Evolutionary conservation across 768 basidiomycete species (phyloP), one percentile per base, ranked within the genome.

Genomic region (Boletus pseudo-olivaceus): DNA sequence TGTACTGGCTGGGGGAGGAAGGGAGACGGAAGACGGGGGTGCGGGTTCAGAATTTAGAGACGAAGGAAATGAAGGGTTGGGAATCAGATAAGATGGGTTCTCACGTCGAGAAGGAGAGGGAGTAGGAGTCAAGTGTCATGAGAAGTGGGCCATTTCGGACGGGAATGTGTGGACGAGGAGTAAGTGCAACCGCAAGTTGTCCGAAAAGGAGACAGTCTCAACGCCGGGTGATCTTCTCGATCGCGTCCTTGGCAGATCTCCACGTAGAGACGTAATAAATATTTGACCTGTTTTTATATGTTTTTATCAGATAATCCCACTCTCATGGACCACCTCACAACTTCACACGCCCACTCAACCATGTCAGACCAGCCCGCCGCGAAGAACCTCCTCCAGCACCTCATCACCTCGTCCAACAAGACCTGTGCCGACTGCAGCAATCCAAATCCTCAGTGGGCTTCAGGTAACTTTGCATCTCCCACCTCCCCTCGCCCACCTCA

Each of bases 401-500:
- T 23, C 82, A 82, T 60, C 86, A 87, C 32, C 85, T 96, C 65
- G 79, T 83, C 66, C 44, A 84, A 97, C 75, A 87, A 84, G 72
- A 60, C 75, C 40, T 97, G 93, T 68, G 78, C 81, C 14, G 93
- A 96, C 67, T 97, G 93, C 64, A 71, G 74, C 10, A 93, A 88
- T 56, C 93, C 90, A n/a, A 90, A 92, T 65, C 94, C 94, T 0
- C 94, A 96, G 67, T 98, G 94, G 94, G 91, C 92, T n/a, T 91
- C 58, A 83, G 88, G 88, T 88, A 60, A 55, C 15, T 2, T 30
- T 17, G 1, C 33, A 2, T 40, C 45, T 35, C 8, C 2, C 11
- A 20, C 34, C 10, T 7, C 3, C 37, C 9, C 4, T 2, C 7
- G 0, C 14, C 9, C 11, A 0, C 15, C 43, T 51, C 56, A 53